These are phyloP conservation scores for Wickerhamomyces alni DNA, from an alignment of 805 yeast species.

Conservation along the genomic window DNA sequence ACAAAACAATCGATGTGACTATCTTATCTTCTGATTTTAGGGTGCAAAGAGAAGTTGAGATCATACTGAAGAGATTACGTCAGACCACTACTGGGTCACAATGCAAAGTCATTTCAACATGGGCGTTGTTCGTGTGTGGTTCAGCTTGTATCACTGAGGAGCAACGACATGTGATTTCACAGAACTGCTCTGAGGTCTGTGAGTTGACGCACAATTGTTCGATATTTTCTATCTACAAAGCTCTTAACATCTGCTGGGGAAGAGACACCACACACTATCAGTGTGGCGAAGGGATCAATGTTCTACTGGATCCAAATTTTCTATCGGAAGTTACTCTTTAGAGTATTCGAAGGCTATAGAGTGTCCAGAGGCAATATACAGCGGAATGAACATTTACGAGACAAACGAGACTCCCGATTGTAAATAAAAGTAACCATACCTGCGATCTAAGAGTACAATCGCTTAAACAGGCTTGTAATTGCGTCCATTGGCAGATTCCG, in stretches of 20 bases:
- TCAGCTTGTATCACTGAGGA: slow-evolving; percentile 4
- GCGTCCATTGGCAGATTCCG: no score
- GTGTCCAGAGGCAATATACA: no score
- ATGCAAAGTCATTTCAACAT: slow-evolving; percentile 8
- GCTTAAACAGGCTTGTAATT: no score
- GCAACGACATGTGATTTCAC: slow-evolving; percentile 7
- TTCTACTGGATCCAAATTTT: slow-evolving; percentile 7
- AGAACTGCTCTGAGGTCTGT: slow-evolving; percentile 8
- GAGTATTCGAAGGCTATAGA: no score
- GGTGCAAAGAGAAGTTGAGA: slow-evolving; percentile 10
- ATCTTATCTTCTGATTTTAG: slow-evolving; percentile 3
- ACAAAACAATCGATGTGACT: slow-evolving; percentile 9
- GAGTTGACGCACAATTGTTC: slow-evolving; percentile 11
- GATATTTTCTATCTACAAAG: slow-evolving; percentile 11
- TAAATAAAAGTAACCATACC: no score
- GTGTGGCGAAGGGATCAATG: slow-evolving; percentile 11
- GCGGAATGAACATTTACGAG: no score
- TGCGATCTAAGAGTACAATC: no score
- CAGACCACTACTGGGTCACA: slow-evolving; percentile 5
- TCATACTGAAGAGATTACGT: slow-evolving; percentile 3
- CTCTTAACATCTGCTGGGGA: slow-evolving; percentile 16
- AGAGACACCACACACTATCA: slow-evolving; percentile 2
- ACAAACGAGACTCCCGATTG: no score
- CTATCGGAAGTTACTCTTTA: slow-evolving; percentile 1
- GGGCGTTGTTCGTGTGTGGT: slow-evolving; percentile 17